Evolutionary conservation across 352 stramenopile genomes (phyloP).

Genomic region (Phytopythium chamaehyphon): DNA sequence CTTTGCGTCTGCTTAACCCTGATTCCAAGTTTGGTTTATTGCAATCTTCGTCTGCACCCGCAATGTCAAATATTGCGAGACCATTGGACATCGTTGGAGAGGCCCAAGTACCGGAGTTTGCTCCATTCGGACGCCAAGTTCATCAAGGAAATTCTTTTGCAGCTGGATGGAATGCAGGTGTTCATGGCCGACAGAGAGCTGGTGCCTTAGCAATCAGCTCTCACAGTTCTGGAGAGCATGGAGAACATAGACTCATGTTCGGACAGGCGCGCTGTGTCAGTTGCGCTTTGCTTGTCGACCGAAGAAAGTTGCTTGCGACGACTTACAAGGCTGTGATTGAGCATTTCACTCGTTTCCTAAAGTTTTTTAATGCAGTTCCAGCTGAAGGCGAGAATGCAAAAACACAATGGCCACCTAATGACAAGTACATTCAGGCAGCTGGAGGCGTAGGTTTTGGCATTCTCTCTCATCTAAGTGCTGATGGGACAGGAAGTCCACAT

Average conservation of each 20-base stretch:
- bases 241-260: slow-evolving; percentile 4
- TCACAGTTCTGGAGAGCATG: not conserved
- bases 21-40: not conserved
- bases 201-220: not conserved
- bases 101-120: slow-evolving; percentile 56
- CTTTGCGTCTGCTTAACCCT: slow-evolving; percentile 69
- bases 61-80: slow-evolving; percentile 16
- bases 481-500: not conserved
- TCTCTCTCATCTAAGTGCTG: slow-evolving; percentile 13
- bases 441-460: slow-evolving; percentile 93
- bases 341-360: slow-evolving; percentile 91
- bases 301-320: slow-evolving; percentile 75
- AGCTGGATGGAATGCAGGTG: not conserved
- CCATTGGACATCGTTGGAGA: slow-evolving; percentile 68
- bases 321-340: slow-evolving; percentile 93
- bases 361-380: slow-evolving; percentile 42
- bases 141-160: not conserved
- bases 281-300: slow-evolving; percentile 68
- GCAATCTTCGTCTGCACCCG: slow-evolving; percentile 2
- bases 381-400: slow-evolving; percentile 40
- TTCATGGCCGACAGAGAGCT: not conserved
- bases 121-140: slow-evolving; percentile 14
- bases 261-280: slow-evolving; percentile 73
- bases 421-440: slow-evolving; percentile 83
- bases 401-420: slow-evolving; percentile 89